Evolutionary conservation across 2,329 filamentous ascomycete species (phyloP).

Genomic region (Diaporthe humulicola): DNA sequence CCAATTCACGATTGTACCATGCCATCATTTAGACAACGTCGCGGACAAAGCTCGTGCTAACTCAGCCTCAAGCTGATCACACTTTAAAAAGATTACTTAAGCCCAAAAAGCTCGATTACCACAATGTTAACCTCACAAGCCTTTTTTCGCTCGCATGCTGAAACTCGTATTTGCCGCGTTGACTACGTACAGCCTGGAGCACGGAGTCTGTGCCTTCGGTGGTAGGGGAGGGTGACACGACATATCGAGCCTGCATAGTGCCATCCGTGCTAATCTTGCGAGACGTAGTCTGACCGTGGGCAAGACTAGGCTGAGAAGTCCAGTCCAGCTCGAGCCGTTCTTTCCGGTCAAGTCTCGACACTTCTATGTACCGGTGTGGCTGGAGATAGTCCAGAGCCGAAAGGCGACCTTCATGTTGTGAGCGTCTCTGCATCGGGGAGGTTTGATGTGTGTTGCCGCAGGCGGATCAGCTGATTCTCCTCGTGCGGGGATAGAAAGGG

Average conservation of each 20-base stretch:
- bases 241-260: neutral
- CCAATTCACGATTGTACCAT: no score
- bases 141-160: no score
- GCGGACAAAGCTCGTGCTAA: neutral
- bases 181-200: neutral
- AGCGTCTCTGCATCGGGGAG: neutral
- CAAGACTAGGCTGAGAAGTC: neutral
- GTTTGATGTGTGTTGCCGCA: neutral
- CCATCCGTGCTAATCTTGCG: neutral
- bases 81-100: neutral
- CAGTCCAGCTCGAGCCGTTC: neutral
- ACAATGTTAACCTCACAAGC: neutral
- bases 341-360: neutral
- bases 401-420: neutral
- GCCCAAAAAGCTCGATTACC: neutral
- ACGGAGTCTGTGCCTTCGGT: neutral
- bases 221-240: neutral
- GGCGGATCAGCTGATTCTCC: neutral
- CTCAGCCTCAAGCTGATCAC: no score
- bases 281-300: neutral
- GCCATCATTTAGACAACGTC: no score
- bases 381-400: neutral
- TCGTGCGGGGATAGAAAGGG: neutral
- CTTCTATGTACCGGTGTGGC: neutral
- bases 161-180: neutral